Evolutionary conservation across 441 rosid genomes (phyloP), one percentile per base, ranked within the genome.

Genomic region (Erodium moschatum): DNA sequence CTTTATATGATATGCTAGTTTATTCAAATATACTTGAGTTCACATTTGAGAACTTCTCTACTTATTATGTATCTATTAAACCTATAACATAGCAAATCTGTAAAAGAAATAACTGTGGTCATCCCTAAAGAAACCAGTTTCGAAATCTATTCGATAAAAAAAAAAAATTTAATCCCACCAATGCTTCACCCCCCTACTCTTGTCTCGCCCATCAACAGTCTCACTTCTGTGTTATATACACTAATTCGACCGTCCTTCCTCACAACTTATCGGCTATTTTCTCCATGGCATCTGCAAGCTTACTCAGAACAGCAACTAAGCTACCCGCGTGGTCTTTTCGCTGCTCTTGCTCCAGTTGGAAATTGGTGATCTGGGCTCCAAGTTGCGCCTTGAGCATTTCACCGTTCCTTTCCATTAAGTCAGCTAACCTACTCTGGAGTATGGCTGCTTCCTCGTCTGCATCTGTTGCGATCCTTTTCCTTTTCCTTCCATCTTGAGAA

Each of bases 401-500:
- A 11, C 64, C 64, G 12, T 61, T 61, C 64, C n/a, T 21, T 61
- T 61, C 33, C 64, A 61, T 61, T 0, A 61, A 20, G 33, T 61
- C 64, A 61, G 24, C 31, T 13, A 61, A 61, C 35, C 10, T 20
- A 24, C 64, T 8, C 35, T 61, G 64, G 6, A 61, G 31, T 33
- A 16, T 61, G 64, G 64, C 12, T 24, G 16, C 64, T 61, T 61
- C 64, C 64, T 92, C 69, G 24, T 88, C 85, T 13, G 70, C 86
- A 1, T 80, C 85, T 6, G 63, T 33, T 0, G 65, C 70, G 1
- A 54, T 69, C 19, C 90, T 79, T 72, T 85, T 95, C 70, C 98
- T 79, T 74, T 95, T 95, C 72, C 87, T 79, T 9, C 76, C 79
- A 11, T 90, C 96, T 10, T 85, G 87, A 1, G 89, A 83, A 5